These are phyloP conservation scores for Chlorokybus atmophyticus DNA, from an alignment of 139 green algal genomes.

Conservation along the genomic window DNA sequence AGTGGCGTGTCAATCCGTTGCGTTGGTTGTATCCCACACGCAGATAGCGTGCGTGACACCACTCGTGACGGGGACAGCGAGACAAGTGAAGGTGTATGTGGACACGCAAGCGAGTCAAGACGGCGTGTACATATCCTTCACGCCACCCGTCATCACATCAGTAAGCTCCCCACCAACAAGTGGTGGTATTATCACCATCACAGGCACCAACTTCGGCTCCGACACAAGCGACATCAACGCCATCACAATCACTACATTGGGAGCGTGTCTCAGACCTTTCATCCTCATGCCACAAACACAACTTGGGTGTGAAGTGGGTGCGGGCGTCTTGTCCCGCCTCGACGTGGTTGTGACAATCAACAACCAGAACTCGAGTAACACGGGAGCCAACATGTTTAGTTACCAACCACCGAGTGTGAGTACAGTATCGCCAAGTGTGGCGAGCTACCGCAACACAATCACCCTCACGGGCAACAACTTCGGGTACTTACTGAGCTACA, in stretches of 20 bases:
- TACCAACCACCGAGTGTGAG: background rate
- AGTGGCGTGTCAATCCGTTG: background rate
- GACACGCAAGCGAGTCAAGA: background rate
- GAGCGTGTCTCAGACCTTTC: too few relatives aligned
- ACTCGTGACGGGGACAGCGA: background rate
- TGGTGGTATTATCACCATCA: background rate
- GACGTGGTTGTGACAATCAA: background rate
- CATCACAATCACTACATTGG: background rate
- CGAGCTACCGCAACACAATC: background rate
- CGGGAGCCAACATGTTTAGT: background rate
- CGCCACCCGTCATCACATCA: background rate
- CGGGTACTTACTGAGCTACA: background rate
- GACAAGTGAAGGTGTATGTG: background rate
- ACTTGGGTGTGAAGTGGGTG: too few relatives aligned
- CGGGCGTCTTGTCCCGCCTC: background rate
- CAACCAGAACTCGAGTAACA: background rate
- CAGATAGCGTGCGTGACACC: background rate
- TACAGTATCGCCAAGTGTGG: background rate
- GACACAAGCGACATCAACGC: background rate
- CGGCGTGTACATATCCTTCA: background rate
- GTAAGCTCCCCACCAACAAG: background rate
- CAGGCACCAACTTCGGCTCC: background rate
- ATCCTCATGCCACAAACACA: too few relatives aligned
- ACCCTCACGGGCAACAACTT: background rate
- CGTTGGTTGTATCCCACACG: background rate